phyloP scores from a whole-genome alignment of 2,329 filamentous ascomycete genomes.

The Monosporascus cannonballus region DNA sequence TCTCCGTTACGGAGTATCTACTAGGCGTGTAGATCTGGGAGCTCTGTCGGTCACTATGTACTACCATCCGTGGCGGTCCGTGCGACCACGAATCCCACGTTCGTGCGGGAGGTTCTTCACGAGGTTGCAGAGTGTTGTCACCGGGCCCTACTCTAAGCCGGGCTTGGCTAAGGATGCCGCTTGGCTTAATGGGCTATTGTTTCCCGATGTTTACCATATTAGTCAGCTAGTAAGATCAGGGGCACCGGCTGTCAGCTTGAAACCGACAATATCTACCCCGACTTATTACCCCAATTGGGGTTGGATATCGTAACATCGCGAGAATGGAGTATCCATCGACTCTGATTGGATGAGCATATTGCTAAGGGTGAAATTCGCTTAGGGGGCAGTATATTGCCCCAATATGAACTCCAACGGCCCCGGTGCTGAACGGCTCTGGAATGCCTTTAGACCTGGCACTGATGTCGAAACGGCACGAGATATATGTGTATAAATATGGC shows the following conservation, averaged over 20 bases:
- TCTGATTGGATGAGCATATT: neutral
- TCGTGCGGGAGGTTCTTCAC: too few species aligned
- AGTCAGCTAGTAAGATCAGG: too few species aligned
- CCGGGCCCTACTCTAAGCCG: too few species aligned
- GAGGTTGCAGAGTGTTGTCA: too few species aligned
- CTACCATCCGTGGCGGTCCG: too few species aligned
- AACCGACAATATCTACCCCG: neutral
- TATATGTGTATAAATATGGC: conserved; percentile 1
- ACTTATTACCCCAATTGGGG: neutral
- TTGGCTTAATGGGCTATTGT: too few species aligned
- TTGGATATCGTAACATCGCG: neutral
- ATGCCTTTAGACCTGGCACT: neutral
- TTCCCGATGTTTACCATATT: too few species aligned
- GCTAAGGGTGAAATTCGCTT: neutral
- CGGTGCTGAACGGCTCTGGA: neutral
- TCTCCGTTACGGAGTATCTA: too few species aligned
- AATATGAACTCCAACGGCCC: neutral
- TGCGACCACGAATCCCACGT: too few species aligned
- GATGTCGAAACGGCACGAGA: neutral
- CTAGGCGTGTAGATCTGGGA: too few species aligned
- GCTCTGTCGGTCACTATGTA: too few species aligned
- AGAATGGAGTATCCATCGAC: neutral
- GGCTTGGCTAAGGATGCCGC: too few species aligned
- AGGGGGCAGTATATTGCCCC: neutral
- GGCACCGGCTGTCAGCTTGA: neutral